A percentile compares a stretch with the other conserved stretches of the same genome.
phyloP scores from a whole-genome alignment of 768 basidiomycete genomes.

The Tylopilus sp. region DNA sequence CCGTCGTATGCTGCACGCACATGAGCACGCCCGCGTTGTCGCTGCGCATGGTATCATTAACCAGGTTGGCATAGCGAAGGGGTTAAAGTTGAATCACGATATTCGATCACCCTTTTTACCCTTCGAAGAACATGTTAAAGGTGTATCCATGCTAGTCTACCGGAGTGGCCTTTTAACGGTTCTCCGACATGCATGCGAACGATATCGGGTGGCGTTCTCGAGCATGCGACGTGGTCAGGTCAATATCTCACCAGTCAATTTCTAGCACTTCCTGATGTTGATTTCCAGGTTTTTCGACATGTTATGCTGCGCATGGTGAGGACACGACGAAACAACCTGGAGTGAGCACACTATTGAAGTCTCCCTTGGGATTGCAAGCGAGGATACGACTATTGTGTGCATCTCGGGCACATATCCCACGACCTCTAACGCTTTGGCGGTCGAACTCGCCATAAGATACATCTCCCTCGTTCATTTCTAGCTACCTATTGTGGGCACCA shows the following conservation, averaged over 20 bases:
- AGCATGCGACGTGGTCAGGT: slow-evolving; percentile 21
- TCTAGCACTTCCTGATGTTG: slow-evolving; percentile 2
- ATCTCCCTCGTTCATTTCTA: slow-evolving; percentile 42
- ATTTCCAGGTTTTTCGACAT: slow-evolving; percentile 7
- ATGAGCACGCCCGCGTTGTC: slow-evolving; percentile 24
- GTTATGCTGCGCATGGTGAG: slow-evolving; percentile 27
- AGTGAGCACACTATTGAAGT: slow-evolving; percentile 40
- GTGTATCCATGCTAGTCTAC: slow-evolving; percentile 37
- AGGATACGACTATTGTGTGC: slow-evolving; percentile 49
- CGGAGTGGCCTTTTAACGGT: slow-evolving; percentile 27
- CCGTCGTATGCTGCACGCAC: slow-evolving; percentile 34
- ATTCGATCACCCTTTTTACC: slow-evolving; percentile 21
- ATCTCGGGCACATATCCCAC: slow-evolving; percentile 42
- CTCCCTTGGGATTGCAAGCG: slow-evolving; percentile 42
- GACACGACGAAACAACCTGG: slow-evolving; percentile 37
- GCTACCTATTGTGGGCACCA: slow-evolving; percentile 41
- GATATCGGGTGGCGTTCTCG: slow-evolving; percentile 31
- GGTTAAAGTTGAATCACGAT: slow-evolving; percentile 15
- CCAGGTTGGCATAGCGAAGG: slow-evolving; percentile 17
- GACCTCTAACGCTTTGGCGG: slow-evolving; percentile 32
- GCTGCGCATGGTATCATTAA: slow-evolving; percentile 41
- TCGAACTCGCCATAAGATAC: slow-evolving; percentile 40
- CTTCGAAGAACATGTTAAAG: slow-evolving; percentile 37
- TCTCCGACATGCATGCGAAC: slow-evolving; percentile 40
- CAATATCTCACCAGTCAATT: slow-evolving; percentile 3